Evolutionary conservation across 495 filamentous ascomycete genomes (phyloP).

Genomic region (Entonaema liquescens): DNA sequence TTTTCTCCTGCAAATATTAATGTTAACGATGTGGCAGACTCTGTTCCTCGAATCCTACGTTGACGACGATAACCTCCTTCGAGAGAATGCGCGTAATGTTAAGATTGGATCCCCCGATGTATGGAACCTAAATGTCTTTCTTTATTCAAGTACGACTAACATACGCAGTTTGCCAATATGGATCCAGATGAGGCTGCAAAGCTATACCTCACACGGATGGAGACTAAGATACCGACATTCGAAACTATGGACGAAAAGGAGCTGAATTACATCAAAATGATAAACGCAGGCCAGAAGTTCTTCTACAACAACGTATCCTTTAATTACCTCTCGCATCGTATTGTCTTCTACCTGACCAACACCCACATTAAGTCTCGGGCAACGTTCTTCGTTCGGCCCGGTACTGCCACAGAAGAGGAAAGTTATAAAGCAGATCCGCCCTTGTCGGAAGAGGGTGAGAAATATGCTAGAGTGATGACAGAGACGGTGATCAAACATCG

Average conservation of each 20-base stretch:
- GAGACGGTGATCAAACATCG: conserved; percentile 83
- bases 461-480: conserved; percentile 89
- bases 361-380: conserved; percentile 93
- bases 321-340: conserved; percentile 92
- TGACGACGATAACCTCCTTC: conserved; percentile 89
- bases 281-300: conserved; percentile 92
- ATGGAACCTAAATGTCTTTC: conserved; percentile 43
- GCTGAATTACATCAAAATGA: conserved; percentile 99
- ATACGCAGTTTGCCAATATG: conserved; percentile 82
- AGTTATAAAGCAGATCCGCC: conserved; percentile 90
- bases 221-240: conserved; percentile 91
- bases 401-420: conserved; percentile 75
- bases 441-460: conserved; percentile 79
- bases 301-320: conserved; percentile 95
- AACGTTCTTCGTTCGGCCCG: conserved; percentile 90
- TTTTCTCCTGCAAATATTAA: conserved; percentile 1
- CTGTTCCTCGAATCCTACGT: conserved; percentile 97
- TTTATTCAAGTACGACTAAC: conserved; percentile 39
- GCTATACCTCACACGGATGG: conserved; percentile 88
- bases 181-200: conserved; percentile 87
- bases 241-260: conserved; percentile 96
- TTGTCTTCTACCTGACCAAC: conserved; percentile 98
- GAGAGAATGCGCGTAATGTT: conserved; percentile 95
- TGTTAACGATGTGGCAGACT: conserved; percentile 63
- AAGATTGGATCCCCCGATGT: conserved; percentile 99